Conservation (phyloP, 371 early-diverging fungal genomes). For the Lichtheimia corymbifera region DNA sequence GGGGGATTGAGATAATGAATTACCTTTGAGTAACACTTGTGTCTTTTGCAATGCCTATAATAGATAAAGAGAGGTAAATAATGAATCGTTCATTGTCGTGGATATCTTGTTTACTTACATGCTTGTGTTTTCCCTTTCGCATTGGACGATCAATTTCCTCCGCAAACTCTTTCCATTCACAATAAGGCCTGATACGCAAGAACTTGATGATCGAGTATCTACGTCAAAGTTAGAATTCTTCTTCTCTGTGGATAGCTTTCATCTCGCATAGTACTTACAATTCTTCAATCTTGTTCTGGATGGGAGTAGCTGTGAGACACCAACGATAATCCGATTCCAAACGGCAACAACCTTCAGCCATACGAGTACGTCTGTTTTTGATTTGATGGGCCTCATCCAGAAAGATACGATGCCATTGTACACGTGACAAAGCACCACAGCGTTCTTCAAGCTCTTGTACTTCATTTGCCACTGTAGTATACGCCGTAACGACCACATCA, state of each 20-base stretch:
- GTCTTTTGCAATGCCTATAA: slow-evolving; percentile 49
- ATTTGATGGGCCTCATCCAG: slow-evolving; percentile 92
- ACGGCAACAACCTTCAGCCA: slow-evolving; percentile 58
- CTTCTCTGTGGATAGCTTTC: background rate
- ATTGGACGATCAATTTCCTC: slow-evolving; percentile 47
- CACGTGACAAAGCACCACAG: slow-evolving; percentile 20
- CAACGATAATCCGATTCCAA: slow-evolving; percentile 71
- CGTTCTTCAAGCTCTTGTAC: background rate
- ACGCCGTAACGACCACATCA: slow-evolving; percentile 47
- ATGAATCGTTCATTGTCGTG: background rate
- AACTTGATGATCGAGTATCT: slow-evolving; percentile 75
- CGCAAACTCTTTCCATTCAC: slow-evolving; percentile 57
- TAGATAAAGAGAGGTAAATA: slow-evolving; percentile 1
- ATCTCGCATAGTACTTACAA: slow-evolving; percentile 39
- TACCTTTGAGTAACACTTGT: slow-evolving; percentile 32
- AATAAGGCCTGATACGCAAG: slow-evolving; percentile 69
- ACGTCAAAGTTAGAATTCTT: background rate
- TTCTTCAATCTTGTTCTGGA: slow-evolving; percentile 90
- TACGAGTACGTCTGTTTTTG: slow-evolving; percentile 69
- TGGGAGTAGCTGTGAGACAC: slow-evolving; percentile 80
- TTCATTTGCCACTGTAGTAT: slow-evolving; percentile 26
- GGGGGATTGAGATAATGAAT: background rate
- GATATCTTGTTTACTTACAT: background rate
- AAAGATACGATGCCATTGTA: slow-evolving; percentile 61
- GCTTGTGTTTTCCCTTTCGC: background rate